Conservation (phyloP, 495 filamentous ascomycete genomes). For the Aspergillus wentii region DNA sequence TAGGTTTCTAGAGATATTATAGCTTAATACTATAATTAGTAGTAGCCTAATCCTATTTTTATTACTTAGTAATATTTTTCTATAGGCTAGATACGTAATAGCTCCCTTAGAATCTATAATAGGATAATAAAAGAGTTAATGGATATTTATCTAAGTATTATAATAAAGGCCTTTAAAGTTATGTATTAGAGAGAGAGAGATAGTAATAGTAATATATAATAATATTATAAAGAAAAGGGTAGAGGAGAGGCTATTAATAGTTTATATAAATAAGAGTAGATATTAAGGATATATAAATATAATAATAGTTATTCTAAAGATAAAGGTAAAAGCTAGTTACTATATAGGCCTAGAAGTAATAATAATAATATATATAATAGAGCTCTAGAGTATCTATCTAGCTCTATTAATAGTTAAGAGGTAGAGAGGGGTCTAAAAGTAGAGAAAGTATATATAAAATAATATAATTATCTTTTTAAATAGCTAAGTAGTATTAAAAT, state of each 20-base stretch:
- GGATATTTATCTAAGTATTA: not conserved
- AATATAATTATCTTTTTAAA: not conserved
- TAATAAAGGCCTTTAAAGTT: not conserved
- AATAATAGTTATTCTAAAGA: not conserved
- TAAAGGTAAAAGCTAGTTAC: not conserved
- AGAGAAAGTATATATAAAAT: not conserved
- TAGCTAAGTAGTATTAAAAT: not conserved
- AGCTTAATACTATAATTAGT: too few relatives aligned
- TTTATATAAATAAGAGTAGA: not conserved
- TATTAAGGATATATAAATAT: not conserved
- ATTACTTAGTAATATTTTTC: too few relatives aligned
- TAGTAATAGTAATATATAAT: not conserved
- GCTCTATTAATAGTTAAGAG: not conserved
- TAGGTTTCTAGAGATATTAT: not conserved
- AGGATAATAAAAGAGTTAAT: not conserved
- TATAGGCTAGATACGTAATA: not conserved
- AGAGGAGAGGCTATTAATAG: not conserved
- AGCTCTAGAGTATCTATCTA: not conserved
- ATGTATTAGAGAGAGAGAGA: not conserved
- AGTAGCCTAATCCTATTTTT: too few relatives aligned
- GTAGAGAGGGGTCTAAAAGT: not conserved
- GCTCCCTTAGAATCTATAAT: not conserved
- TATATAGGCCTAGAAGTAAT: not conserved
- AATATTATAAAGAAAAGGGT: not conserved
- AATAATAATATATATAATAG: not conserved